Evolutionary conservation across 192 early-diverging fungal species (phyloP), one percentile per base, ranked within the genome.

Genomic region (Obelidium mucronatum): DNA sequence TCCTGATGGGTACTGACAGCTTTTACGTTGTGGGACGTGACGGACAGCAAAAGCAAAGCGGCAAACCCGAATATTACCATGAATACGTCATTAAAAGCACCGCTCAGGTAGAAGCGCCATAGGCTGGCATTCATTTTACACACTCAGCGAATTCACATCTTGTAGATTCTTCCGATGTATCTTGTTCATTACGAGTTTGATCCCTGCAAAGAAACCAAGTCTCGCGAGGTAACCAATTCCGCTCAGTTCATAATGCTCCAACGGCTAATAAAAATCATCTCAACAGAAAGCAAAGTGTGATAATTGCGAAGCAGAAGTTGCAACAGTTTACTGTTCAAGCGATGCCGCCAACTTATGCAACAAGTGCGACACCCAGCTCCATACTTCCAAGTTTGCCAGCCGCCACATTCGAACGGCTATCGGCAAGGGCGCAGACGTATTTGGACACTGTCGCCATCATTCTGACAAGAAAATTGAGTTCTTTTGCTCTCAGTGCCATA

Each of bases 401-500:
- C 77, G 84, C 24, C 88, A 89, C 56, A 72, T 78, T 28, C 74
- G 86, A 26, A 85, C 82, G 44, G 81, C 79, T 19, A 87, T 89
- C 35, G 86, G 86, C 28, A 85, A 88, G 83, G 86, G 88, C 19
- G 61, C 82, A 6, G 85, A 90, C 64, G 84, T 90, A 1, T 90
- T 88, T 78, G 89, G 89, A 28, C 68, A 81, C 75, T 90, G 89
- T 75, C 80, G 84, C 28, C 82, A 84, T 67, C 89, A 90, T 58
- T 78, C 84, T 5, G 86, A 86, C 48, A 86, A 88, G 69, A 59
- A 73, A 34, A 82, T 90, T 35, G 85, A 90, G 79, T 90, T 87
- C 78, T 90, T 87, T 70, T 90, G 89, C 81, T 84, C 85, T 0
- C 86, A 90, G 52, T 90, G 89, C 75, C 88, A 90, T 56, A 77